phyloP scores from a whole-genome alignment of 2,329 filamentous ascomycete genomes.

The Talaromyces sp. region DNA sequence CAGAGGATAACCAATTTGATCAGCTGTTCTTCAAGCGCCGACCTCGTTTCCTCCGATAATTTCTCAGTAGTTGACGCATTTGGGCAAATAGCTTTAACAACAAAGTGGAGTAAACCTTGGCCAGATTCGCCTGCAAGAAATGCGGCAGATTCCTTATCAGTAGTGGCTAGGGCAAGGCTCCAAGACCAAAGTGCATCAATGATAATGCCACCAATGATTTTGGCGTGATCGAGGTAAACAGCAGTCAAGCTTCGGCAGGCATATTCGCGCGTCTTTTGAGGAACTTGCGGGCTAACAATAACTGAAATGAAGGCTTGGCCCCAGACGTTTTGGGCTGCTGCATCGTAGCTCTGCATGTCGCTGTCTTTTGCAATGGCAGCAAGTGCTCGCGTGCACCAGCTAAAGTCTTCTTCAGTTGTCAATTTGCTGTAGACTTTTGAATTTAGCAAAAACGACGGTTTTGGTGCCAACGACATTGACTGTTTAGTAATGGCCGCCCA shows the following conservation, averaged over 20 bases:
- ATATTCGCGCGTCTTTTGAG: constrained; percentile 59
- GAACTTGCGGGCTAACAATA: constrained; percentile 58
- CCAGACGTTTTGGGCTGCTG: constrained; percentile 62
- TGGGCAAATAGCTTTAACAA: constrained; percentile 43
- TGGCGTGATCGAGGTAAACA: constrained; percentile 59
- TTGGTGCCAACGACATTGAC: constrained; percentile 65
- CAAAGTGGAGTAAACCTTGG: constrained; percentile 54
- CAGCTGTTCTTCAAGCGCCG: constrained; percentile 62
- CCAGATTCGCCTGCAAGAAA: constrained; percentile 59
- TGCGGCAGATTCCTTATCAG: constrained; percentile 74
- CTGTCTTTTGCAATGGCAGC: constrained; percentile 55
- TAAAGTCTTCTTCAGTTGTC: constrained; percentile 65
- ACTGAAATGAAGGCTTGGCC: constrained; percentile 78
- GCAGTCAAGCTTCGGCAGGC: constrained; percentile 57
- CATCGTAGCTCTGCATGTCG: constrained; percentile 43
- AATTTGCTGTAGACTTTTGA: constrained; percentile 80
- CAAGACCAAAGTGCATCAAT: constrained; percentile 74
- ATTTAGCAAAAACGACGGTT: constrained; percentile 82
- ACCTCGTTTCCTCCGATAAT: constrained; percentile 37
- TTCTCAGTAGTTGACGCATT: constrained; percentile 19
- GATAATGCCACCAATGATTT: constrained; percentile 57
- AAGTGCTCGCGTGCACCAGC: constrained; percentile 70
- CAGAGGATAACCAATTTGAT: constrained; percentile 72
- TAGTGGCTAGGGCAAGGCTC: constrained; percentile 60
- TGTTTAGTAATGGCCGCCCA: constrained; percentile 55